Conservation (phyloP, 164 flowering plant species). For the Nymphaea colorata region DNA sequence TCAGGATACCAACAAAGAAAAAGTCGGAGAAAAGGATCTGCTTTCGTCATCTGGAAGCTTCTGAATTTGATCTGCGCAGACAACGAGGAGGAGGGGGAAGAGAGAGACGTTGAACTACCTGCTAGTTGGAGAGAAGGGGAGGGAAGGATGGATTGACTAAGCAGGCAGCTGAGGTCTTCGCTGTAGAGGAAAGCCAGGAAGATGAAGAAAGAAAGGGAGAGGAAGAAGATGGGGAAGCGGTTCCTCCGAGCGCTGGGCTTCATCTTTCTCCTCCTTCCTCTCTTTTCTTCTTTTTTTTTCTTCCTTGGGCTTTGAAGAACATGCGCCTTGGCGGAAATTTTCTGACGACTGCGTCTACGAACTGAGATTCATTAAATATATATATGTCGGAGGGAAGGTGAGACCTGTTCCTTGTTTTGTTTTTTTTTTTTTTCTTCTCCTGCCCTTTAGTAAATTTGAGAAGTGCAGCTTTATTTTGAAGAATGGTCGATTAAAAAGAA, state of each 20-base stretch:
- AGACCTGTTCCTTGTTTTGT: not conserved
- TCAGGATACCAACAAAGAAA: not conserved
- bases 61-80: not conserved
- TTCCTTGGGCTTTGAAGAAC: too few species aligned
- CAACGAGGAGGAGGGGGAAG: too few species aligned
- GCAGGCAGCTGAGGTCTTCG: constrained; percentile 39
- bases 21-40: not conserved
- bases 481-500: too few species aligned
- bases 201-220: constrained; percentile 47
- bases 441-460: too few species aligned
- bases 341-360: not conserved
- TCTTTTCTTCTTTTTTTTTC: too few species aligned
- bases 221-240: constrained; percentile 48
- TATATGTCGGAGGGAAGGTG: not conserved
- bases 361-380: not conserved
- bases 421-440: too few species aligned
- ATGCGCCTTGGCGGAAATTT: not conserved
- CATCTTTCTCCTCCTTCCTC: constrained; percentile 14
- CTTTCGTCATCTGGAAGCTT: not conserved
- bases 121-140: not conserved
- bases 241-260: constrained; percentile 33
- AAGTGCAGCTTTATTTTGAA: too few species aligned
- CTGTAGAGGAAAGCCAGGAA: constrained; percentile 51
- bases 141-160: constrained; percentile 13
- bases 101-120: not conserved